Base-by-base conservation (phyloP, 495 filamentous ascomycete species). In the Lophiostoma macrostomum region DNA sequence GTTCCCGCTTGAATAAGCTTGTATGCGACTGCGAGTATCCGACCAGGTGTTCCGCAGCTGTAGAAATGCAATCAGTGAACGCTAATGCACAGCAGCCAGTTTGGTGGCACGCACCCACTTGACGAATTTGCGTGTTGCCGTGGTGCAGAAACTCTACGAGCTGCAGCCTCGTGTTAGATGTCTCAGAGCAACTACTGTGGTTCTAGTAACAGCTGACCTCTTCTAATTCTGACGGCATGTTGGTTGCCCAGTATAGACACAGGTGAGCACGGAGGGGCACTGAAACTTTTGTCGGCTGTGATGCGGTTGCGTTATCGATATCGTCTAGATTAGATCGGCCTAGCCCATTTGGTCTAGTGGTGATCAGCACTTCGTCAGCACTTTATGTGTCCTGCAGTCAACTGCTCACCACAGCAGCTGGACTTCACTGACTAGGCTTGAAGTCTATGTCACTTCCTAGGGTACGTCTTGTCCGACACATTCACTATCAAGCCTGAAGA, bases 61-160 rank as follows among this genome's bases (percentile, higher is more conserved):
- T 16, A 32, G 44, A 20, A 23, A 18, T 24, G 46, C n/a, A 43
- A 44, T 49, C 14, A 48, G 19, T 22, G 5, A 7, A 16, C 25
- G 36, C 11, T n/a, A n/a, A 23, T 14, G 35, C 11, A 25, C 11
- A 32, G 16, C 19, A 14, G 23, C 20, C 28, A 5, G 29, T 20
- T 24, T 19, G 36, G 43, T 16, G 13, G 13, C 31, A 44, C 73
- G 53, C 74, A 86, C 84, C 84, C 44, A 83, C 78, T 69, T 86
- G 80, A 35, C 91, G 82, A 49, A 95, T 86, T 63, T 89, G 82
- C 8, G 86, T 86, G 68, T 91, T 95, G 37, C 85, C 87, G 73
- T 94, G 84, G 65, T 88, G 85, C 27, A 96, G 85, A 64, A 96
- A 95, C 60, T 89, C 89, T 51, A 94, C 90, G 37, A 96, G 80